Evolutionary conservation across 2,329 filamentous ascomycete genomes (phyloP).

Genomic region (Colletotrichum paranaense): DNA sequence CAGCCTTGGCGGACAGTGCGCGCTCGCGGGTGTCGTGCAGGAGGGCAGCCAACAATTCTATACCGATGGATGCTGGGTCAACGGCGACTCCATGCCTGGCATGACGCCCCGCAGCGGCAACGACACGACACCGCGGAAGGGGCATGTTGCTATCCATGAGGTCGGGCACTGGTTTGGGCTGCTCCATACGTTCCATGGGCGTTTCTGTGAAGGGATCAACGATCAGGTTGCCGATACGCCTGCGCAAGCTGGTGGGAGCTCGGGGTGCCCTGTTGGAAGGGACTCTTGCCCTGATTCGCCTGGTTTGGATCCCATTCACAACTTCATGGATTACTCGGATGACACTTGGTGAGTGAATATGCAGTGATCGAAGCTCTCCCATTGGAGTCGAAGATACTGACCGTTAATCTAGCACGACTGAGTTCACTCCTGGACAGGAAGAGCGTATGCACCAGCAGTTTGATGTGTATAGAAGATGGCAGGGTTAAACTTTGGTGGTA

Average conservation of each 20-base stretch:
- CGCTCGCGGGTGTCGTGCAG: conserved; percentile 52
- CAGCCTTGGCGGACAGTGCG: conserved; percentile 38
- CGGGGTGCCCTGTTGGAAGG: conserved; percentile 50
- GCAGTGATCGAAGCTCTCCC: neutral
- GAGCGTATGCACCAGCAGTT: conserved; percentile 30
- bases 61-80: conserved; percentile 53
- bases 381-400: neutral
- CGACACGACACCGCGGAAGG: conserved; percentile 33
- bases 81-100: conserved; percentile 50
- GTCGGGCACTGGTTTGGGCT: conserved; percentile 62
- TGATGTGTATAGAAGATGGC: conserved; percentile 7
- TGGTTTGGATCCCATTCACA: conserved; percentile 50
- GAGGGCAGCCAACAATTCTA: conserved; percentile 48
- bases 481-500: neutral
- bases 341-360: conserved; percentile 41
- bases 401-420: conserved; percentile 8
- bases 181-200: conserved; percentile 58
- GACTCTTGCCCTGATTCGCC: conserved; percentile 47
- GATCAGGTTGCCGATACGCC: conserved; percentile 56
- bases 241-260: conserved; percentile 45
- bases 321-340: conserved; percentile 54
- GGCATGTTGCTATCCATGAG: conserved; percentile 52
- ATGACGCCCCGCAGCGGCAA: conserved; percentile 47
- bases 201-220: conserved; percentile 46
- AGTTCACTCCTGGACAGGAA: conserved; percentile 30